A percentile compares a stretch with the other conserved stretches of the same genome.
Conservation (phyloP, 2,329 filamentous ascomycete genomes). For the Trichoderma cornu-damae region DNA sequence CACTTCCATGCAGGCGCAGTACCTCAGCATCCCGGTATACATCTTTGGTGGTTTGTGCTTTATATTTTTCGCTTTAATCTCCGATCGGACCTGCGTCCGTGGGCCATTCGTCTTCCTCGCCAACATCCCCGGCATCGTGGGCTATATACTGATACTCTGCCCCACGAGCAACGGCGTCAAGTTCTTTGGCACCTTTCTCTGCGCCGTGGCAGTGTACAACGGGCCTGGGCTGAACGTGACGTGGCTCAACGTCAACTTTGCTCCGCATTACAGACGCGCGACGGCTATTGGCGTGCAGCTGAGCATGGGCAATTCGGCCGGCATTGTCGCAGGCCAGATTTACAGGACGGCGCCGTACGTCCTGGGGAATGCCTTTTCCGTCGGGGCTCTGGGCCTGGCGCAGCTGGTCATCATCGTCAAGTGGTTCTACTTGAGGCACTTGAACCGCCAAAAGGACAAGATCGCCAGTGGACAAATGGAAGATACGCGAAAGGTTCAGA, state of each 20-base stretch:
- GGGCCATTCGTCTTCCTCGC: conserved; percentile 51
- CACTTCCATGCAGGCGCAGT: conserved; percentile 45
- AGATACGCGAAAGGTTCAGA: conserved; percentile 41
- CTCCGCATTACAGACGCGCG: conserved; percentile 42
- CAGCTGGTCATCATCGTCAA: conserved; percentile 36
- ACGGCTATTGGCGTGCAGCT: conserved; percentile 44
- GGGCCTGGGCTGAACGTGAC: conserved; percentile 44
- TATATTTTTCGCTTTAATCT: conserved; percentile 41
- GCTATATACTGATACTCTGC: conserved; percentile 45
- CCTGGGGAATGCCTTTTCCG: conserved; percentile 28
- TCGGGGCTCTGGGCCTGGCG: conserved; percentile 28
- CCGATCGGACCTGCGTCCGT: conserved; percentile 38
- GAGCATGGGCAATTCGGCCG: conserved; percentile 43
- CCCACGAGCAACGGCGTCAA: conserved; percentile 45
- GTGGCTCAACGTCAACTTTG: conserved; percentile 43
- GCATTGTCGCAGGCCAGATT: conserved; percentile 39
- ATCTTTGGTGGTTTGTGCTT: conserved; percentile 44
- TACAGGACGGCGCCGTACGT: conserved; percentile 32
- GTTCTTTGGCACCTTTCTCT: conserved; percentile 47
- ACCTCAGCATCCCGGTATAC: conserved; percentile 54
- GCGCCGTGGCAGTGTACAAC: conserved; percentile 43
- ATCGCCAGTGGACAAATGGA: conserved; percentile 38
- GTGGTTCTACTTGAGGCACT: conserved; percentile 39
- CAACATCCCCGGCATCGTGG: conserved; percentile 45
- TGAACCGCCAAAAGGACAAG: conserved; percentile 38